A percentile compares a stretch with the other conserved stretches of the same genome.
These are phyloP conservation scores for Sisymbrium altissimum DNA, from an alignment of 345 rosid species.

Conservation along the genomic window DNA sequence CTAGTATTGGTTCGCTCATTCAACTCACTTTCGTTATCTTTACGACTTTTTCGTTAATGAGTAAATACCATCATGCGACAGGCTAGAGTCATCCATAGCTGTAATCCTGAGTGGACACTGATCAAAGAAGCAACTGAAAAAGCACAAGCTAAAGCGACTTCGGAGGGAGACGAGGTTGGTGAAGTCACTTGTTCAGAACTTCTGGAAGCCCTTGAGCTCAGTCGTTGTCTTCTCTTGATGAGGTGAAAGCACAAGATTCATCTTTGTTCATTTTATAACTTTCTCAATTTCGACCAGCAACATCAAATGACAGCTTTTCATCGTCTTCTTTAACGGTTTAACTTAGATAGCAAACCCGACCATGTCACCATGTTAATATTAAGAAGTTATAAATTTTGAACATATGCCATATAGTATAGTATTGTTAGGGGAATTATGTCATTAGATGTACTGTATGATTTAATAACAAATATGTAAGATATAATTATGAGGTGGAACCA, in stretches of 20 bases:
- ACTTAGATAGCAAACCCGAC: neutral
- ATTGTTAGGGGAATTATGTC: neutral
- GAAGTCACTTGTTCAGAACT: conserved; percentile 93
- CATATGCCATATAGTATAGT: neutral
- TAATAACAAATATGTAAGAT: neutral
- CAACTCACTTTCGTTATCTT: conserved; percentile 5
- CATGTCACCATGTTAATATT: neutral
- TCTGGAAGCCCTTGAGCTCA: conserved; percentile 96
- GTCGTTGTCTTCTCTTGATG: conserved; percentile 94
- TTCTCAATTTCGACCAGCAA: conserved; percentile 6
- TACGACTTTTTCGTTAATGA: neutral
- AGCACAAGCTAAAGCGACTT: conserved; percentile 68
- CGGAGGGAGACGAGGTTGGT: conserved; percentile 85
- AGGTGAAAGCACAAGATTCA: conserved; percentile 48
- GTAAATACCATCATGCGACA: conserved; percentile 31
- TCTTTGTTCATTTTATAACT: neutral
- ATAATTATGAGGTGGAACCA: conserved; percentile 1
- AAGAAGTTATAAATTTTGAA: neutral
- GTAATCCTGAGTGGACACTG: conserved; percentile 79
- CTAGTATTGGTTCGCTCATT: neutral
- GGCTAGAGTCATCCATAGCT: conserved; percentile 95
- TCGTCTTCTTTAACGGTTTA: neutral
- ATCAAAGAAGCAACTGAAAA: conserved; percentile 92
- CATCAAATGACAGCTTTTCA: neutral
- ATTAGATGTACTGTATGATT: neutral